Conservation (phyloP, 331 rosid species). For the Rhamnella rubrinervis region DNA sequence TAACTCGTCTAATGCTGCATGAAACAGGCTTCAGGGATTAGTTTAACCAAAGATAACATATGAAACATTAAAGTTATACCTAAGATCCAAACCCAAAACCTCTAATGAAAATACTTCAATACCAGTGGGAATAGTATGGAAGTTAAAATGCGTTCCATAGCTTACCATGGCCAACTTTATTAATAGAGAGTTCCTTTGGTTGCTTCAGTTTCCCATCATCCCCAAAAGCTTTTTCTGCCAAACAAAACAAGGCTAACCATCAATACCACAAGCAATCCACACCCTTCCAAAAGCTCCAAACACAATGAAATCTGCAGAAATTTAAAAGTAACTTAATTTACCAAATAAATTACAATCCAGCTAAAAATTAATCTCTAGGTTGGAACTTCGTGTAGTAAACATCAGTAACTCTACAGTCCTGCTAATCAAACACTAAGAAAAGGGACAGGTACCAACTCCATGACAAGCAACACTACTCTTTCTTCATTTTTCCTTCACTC, state of each 20-base stretch:
- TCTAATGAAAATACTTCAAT: neutral
- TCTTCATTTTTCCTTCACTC: neutral
- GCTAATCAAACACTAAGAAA: neutral
- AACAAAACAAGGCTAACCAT: conserved; percentile 13
- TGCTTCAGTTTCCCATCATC: conserved; percentile 82
- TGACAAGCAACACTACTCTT: neutral
- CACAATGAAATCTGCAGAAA: neutral
- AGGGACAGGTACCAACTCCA: neutral
- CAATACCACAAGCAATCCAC: neutral
- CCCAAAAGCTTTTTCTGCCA: conserved; percentile 85
- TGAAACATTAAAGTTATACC: neutral
- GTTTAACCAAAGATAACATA: neutral
- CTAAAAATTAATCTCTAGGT: neutral
- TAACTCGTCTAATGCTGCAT: conserved; percentile 78
- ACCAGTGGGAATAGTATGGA: neutral
- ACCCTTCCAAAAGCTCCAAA: conserved; percentile 4
- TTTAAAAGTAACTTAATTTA: neutral
- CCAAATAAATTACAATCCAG: neutral
- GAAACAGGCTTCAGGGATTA: conserved; percentile 10
- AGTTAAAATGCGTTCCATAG: conserved; percentile 10
- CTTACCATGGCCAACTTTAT: conserved; percentile 93
- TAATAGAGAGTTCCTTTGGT: conserved; percentile 75
- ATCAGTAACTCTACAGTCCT: neutral
- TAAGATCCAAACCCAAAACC: neutral
- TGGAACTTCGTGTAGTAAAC: neutral